Evolutionary conservation across 495 filamentous ascomycete species (phyloP).

Genomic region (Aspergillus homomorphus): DNA sequence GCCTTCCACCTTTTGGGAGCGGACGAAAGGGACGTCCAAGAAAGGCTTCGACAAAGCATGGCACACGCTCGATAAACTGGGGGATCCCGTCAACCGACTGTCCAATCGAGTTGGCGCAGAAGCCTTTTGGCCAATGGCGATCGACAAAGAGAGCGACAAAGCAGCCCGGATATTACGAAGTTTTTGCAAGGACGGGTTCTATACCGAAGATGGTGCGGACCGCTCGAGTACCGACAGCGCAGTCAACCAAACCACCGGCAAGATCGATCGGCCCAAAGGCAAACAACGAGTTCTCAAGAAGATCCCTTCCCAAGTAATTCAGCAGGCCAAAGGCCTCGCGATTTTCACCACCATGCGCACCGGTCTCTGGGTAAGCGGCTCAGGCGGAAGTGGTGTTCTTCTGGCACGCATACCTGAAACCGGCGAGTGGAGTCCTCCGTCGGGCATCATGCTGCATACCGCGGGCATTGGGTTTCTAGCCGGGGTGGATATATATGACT

Average conservation of each 20-base stretch:
- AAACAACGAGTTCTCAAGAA: slow-evolving; percentile 74
- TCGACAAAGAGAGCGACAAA: slow-evolving; percentile 81
- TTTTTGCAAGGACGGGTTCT: slow-evolving; percentile 76
- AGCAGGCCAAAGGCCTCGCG: slow-evolving; percentile 79
- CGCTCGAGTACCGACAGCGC: slow-evolving; percentile 15
- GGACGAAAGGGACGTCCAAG: slow-evolving; percentile 45
- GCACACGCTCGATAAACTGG: slow-evolving; percentile 50
- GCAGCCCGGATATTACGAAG: slow-evolving; percentile 74
- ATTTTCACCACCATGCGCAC: slow-evolving; percentile 94
- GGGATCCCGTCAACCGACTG: slow-evolving; percentile 69
- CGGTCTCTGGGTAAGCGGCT: slow-evolving; percentile 85
- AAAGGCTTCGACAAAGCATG: slow-evolving; percentile 57
- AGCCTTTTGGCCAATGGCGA: slow-evolving; percentile 75
- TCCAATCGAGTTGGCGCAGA: slow-evolving; percentile 72
- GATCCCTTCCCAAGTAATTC: slow-evolving; percentile 77
- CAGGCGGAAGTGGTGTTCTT: slow-evolving; percentile 75
- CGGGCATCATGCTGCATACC: slow-evolving; percentile 83
- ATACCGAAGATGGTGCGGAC: slow-evolving; percentile 37
- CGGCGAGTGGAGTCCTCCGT: slow-evolving; percentile 85
- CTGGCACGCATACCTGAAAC: slow-evolving; percentile 71
- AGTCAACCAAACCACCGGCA: slow-evolving; percentile 31
- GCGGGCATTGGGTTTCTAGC: slow-evolving; percentile 83
- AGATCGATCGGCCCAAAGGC: slow-evolving; percentile 55
- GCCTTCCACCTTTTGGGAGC: slow-evolving; percentile 37
- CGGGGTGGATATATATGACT: slow-evolving; percentile 91